Evolutionary conservation across 148 eudicot genomes (phyloP).

Genomic region (Fagopyrum esculentum): DNA sequence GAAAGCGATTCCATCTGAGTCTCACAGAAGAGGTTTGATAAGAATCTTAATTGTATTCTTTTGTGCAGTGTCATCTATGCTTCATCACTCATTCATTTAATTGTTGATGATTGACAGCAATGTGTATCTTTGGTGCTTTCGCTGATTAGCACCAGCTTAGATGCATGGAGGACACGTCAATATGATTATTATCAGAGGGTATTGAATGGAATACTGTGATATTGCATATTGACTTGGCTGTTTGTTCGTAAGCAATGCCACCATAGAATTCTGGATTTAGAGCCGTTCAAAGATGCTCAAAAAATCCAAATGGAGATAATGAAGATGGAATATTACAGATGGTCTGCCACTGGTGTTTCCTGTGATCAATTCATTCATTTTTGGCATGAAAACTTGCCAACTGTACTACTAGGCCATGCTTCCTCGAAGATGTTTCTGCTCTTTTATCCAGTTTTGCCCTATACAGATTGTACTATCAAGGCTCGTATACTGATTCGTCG

Average conservation of each 20-base stretch:
- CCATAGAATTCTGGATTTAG: constrained; percentile 1
- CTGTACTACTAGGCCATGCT: not conserved
- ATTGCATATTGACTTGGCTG: not conserved
- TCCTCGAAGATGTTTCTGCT: not conserved
- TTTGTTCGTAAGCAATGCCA: not conserved
- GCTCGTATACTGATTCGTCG: not conserved
- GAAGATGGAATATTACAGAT: constrained; percentile 4
- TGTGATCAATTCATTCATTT: constrained; percentile 6
- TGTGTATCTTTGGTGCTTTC: constrained; percentile 98
- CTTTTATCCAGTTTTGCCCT: not conserved
- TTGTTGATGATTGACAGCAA: constrained; percentile 62
- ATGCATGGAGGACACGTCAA: constrained; percentile 97
- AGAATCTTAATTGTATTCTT: not conserved
- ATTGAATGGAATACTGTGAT: constrained; percentile 85
- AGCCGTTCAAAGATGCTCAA: constrained; percentile 3
- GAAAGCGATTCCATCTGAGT: constrained; percentile 91
- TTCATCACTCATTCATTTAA: constrained; percentile 1
- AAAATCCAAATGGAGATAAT: not conserved
- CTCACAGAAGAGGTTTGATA: constrained; percentile 88
- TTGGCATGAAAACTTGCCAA: not conserved
- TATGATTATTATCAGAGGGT: constrained; percentile 96
- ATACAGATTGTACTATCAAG: not conserved
- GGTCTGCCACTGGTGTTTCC: not conserved
- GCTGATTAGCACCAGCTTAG: constrained; percentile 94
- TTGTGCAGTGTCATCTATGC: not conserved